Evolutionary conservation across 345 rosid species (phyloP).

Genomic region (Aquilaria sinensis): DNA sequence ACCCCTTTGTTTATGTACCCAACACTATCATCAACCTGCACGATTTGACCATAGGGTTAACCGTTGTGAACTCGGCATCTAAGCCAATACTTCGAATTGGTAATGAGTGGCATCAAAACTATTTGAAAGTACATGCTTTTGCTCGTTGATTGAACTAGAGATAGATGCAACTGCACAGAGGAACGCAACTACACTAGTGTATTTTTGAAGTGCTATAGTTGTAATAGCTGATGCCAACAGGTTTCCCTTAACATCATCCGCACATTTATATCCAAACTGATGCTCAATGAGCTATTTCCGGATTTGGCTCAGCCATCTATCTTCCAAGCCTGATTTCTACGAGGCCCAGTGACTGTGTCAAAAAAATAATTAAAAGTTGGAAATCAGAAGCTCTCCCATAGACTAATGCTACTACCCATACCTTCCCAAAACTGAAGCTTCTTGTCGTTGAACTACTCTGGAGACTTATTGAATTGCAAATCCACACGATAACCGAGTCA

Average conservation of each 20-base stretch:
- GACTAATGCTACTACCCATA: conserved; percentile 15
- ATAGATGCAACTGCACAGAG: no score
- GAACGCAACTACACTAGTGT: no score
- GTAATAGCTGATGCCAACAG: no score
- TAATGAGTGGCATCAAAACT: neutral
- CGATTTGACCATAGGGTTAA: conserved; percentile 2
- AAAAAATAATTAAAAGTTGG: neutral
- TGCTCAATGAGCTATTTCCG: no score
- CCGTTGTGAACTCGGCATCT: conserved; percentile 1
- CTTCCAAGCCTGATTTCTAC: no score
- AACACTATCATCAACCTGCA: conserved; percentile 22
- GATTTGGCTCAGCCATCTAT: neutral
- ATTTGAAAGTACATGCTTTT: neutral
- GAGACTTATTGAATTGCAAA: conserved; percentile 41
- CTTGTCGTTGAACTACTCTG: conserved; percentile 32
- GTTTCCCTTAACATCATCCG: no score
- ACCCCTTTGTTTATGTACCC: conserved; percentile 22
- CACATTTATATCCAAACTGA: no score
- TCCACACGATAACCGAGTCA: conserved; percentile 60
- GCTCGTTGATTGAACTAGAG: neutral
- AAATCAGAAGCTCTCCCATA: neutral
- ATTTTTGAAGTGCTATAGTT: no score
- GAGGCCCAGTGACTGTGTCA: no score
- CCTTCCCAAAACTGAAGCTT: conserved; percentile 35
- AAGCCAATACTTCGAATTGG: neutral